Evolutionary conservation across 148 eudicot genomes (phyloP).

Genomic region (Beta vulgaris): DNA sequence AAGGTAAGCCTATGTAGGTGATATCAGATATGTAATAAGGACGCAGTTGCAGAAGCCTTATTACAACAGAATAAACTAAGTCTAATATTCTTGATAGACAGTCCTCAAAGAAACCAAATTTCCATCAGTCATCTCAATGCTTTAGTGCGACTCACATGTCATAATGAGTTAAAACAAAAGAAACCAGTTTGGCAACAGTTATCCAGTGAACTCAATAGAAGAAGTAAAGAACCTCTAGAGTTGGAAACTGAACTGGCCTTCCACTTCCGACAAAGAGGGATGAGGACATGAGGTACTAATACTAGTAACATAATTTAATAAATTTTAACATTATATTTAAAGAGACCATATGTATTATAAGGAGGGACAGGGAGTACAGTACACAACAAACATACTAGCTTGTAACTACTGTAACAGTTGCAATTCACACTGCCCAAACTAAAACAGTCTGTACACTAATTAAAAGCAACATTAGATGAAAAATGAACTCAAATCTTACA

Average conservation of each 20-base stretch:
- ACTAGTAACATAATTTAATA: too few relatives aligned
- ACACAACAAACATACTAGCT: not conserved
- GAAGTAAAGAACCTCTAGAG: not conserved
- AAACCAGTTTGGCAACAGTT: not conserved
- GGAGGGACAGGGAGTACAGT: not conserved
- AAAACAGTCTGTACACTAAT: not conserved
- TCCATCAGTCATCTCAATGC: not conserved
- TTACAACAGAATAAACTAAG: not conserved
- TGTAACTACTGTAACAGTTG: not conserved
- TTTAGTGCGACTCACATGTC: too few relatives aligned
- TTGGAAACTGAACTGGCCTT: not conserved
- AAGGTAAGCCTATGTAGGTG: not conserved
- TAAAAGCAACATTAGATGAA: not conserved
- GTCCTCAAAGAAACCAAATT: not conserved
- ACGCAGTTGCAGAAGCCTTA: not conserved
- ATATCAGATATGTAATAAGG: not conserved
- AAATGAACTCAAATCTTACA: conserved; percentile 27
- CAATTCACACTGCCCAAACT: not conserved
- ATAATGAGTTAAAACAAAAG: too few relatives aligned
- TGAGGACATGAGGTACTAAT: too few relatives aligned
- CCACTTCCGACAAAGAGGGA: not conserved
- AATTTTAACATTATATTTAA: too few relatives aligned
- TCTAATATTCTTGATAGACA: not conserved
- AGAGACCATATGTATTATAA: too few relatives aligned
- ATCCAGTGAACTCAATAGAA: not conserved